These are phyloP conservation scores for Blastobotrys raffinosifermentans DNA, from an alignment of 1,139 yeast species.

Conservation along the genomic window DNA sequence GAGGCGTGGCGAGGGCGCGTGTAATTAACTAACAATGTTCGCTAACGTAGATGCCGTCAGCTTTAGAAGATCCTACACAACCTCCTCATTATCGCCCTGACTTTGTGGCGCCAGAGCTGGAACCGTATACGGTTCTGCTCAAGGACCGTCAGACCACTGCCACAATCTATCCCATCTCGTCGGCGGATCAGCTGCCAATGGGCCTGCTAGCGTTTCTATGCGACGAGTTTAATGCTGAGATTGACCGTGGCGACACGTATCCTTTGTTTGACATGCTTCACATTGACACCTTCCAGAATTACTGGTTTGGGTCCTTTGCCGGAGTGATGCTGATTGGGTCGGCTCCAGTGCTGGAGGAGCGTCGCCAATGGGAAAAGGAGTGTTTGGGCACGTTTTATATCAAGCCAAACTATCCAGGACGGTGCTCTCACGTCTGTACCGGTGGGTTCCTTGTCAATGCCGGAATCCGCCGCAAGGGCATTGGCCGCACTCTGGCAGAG, in stretches of 20 bases:
- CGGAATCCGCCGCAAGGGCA: slow-evolving; percentile 88
- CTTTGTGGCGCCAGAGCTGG: slow-evolving; percentile 28
- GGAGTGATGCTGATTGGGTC: slow-evolving; percentile 71
- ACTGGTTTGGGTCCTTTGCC: slow-evolving; percentile 85
- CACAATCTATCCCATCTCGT: slow-evolving; percentile 79
- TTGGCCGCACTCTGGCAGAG: slow-evolving; percentile 78
- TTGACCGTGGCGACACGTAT: slow-evolving; percentile 80
- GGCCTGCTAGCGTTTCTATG: slow-evolving; percentile 74
- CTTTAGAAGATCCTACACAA: slow-evolving; percentile 39
- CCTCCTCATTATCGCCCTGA: slow-evolving; percentile 41
- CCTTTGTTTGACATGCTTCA: slow-evolving; percentile 77
- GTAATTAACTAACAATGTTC: too few species aligned
- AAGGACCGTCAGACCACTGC: slow-evolving; percentile 91
- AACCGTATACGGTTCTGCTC: slow-evolving; percentile 53
- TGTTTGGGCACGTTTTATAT: slow-evolving; percentile 81
- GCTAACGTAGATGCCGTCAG: slow-evolving; percentile 40
- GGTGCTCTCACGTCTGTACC: slow-evolving; percentile 90
- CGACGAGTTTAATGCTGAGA: slow-evolving; percentile 91
- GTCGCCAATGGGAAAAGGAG: slow-evolving; percentile 80
- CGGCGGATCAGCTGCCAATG: slow-evolving; percentile 58
- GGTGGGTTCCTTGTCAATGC: slow-evolving; percentile 87
- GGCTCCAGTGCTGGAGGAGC: slow-evolving; percentile 29
- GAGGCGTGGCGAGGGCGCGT: too few species aligned
- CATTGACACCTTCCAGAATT: slow-evolving; percentile 64
- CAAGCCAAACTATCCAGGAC: slow-evolving; percentile 87